These are phyloP conservation scores for Neopestalotiopsis sp. DNA, from an alignment of 2,329 filamentous ascomycete genomes.

Conservation along the genomic window DNA sequence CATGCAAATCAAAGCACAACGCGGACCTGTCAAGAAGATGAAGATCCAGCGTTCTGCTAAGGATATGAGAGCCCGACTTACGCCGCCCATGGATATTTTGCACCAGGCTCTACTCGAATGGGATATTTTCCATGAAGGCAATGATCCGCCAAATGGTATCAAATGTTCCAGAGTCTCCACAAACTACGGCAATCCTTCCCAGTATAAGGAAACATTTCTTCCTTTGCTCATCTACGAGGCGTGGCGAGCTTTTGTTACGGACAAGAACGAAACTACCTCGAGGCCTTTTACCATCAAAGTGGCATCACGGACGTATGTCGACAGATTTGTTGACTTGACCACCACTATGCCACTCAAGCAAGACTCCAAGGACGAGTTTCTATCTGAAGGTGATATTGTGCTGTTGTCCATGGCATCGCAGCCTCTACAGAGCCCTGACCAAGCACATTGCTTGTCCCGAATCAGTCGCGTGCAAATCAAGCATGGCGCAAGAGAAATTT, in stretches of 20 bases:
- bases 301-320: constrained; percentile 85
- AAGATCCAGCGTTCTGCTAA: constrained; percentile 82
- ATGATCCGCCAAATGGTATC: constrained; percentile 79
- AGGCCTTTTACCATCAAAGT: constrained; percentile 88
- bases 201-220: constrained; percentile 90
- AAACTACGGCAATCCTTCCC: constrained; percentile 74
- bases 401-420: constrained; percentile 77
- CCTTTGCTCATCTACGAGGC: constrained; percentile 90
- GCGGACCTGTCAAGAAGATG: constrained; percentile 81
- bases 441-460: constrained; percentile 84
- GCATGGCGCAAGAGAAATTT: constrained; percentile 80
- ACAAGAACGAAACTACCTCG: constrained; percentile 82
- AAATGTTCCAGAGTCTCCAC: constrained; percentile 79
- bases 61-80: constrained; percentile 91
- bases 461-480: constrained; percentile 83
- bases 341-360: constrained; percentile 76
- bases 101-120: constrained; percentile 88
- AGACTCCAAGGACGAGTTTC: constrained; percentile 69
- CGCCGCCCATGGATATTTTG: constrained; percentile 83
- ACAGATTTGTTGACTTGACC: constrained; percentile 90
- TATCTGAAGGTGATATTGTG: constrained; percentile 87
- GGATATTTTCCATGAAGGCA: constrained; percentile 92
- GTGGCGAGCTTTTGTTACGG: constrained; percentile 91
- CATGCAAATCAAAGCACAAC: constrained; percentile 57
- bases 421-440: constrained; percentile 68